These are phyloP conservation scores for Spathaspora gorwiae DNA, from an alignment of 805 yeast species.

Conservation along the genomic window DNA sequence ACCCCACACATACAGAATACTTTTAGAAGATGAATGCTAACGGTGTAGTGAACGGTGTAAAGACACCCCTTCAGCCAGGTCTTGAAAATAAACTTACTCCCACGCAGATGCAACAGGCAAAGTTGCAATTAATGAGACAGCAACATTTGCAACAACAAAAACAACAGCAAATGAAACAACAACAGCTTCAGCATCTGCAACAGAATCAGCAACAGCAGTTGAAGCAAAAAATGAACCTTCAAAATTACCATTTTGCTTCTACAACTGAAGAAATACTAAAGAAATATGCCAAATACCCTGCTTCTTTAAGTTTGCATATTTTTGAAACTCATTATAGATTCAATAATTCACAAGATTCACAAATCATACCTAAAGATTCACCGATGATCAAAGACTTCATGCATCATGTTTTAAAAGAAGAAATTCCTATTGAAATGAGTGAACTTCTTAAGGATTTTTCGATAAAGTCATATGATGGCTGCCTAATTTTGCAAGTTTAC, in stretches of 20 bases:
- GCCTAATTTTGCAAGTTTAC: slow-evolving; percentile 76
- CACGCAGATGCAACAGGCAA: slow-evolving; percentile 16
- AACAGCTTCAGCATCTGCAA: slow-evolving; percentile 20
- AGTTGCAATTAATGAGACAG: slow-evolving; percentile 9
- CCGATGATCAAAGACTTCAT: slow-evolving; percentile 76
- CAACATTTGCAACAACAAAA: slow-evolving; percentile 12
- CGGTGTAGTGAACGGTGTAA: background rate
- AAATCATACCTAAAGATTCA: slow-evolving; percentile 69
- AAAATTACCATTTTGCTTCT: slow-evolving; percentile 56
- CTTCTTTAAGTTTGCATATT: slow-evolving; percentile 84
- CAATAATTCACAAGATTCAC: slow-evolving; percentile 81
- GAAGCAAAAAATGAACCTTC: slow-evolving; percentile 18
- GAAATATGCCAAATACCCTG: slow-evolving; percentile 71
- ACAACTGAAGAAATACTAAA: slow-evolving; percentile 67
- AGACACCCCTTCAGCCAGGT: background rate
- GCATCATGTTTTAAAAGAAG: slow-evolving; percentile 72
- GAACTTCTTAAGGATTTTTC: slow-evolving; percentile 88
- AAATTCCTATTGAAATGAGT: slow-evolving; percentile 82
- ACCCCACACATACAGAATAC: too few relatives aligned
- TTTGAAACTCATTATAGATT: slow-evolving; percentile 89
- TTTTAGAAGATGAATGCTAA: background rate
- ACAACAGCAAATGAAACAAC: slow-evolving; percentile 35
- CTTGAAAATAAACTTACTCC: background rate
- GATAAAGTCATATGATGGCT: slow-evolving; percentile 82
- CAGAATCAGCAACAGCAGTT: slow-evolving; percentile 18